phyloP scores from a whole-genome alignment of 139 green algal genomes.

The Tetradesmus obliquus region DNA sequence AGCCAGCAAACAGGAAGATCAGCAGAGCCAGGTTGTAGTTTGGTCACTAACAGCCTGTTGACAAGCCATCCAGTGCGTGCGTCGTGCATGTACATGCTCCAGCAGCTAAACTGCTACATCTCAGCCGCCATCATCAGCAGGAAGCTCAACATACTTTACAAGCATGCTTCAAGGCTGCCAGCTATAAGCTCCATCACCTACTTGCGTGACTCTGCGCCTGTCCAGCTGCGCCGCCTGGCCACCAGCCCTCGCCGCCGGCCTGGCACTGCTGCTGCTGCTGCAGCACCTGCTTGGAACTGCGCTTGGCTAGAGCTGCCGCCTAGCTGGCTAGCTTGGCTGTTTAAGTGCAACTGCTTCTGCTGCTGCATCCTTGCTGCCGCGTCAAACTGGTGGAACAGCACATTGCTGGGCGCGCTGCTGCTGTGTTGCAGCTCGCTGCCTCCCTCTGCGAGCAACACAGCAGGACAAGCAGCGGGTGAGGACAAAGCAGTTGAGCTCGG shows the following conservation, averaged over 20 bases:
- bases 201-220: not conserved
- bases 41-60: too few relatives aligned
- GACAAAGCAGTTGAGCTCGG: not conserved
- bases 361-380: not conserved
- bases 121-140: too few relatives aligned
- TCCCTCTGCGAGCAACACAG: not conserved
- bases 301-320: not conserved
- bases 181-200: not conserved
- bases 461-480: not conserved
- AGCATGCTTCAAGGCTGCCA: not conserved
- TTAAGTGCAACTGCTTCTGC: not conserved
- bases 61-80: too few relatives aligned
- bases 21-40: too few relatives aligned
- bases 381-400: slow-evolving; percentile 13
- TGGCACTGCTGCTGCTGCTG: slow-evolving; percentile 5
- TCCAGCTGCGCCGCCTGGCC: slow-evolving; percentile 13
- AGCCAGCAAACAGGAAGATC: not conserved
- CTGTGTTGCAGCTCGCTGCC: slow-evolving; percentile 9
- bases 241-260: not conserved
- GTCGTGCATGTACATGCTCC: too few relatives aligned
- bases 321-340: not conserved
- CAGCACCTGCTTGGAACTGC: not conserved
- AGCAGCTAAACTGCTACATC: too few relatives aligned
- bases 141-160: too few relatives aligned
- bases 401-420: slow-evolving; percentile 22